Base-by-base conservation (phyloP, 2,329 filamentous ascomycete genomes). In the Aspergillus sp. region DNA sequence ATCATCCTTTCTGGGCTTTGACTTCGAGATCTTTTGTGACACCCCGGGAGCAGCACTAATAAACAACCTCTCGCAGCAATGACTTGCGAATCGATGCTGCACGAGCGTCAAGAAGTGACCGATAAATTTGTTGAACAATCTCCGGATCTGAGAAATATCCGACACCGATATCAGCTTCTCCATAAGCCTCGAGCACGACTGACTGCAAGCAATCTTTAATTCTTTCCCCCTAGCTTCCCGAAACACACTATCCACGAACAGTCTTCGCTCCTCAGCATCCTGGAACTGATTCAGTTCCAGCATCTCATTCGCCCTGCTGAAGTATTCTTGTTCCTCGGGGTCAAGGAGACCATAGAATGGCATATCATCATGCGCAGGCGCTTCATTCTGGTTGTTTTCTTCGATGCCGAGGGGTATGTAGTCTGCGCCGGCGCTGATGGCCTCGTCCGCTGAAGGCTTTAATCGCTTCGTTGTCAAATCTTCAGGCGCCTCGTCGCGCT, bases 31-130 rank as follows among this genome's bases (percentile, higher is more conserved):
- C 74, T 96, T 93, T 60, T 88, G 80, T 13, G 89, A 89, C 38
- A 96, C 89, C 11, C 89, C 78, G 1, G 90, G 88, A 0, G 93
- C 93, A 2, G 90, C 89, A 62, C 90, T 86, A 48, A 93, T 80
- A 73, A 99, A 98, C 32, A 99, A 82, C 24, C 91, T 91, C 77
- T 99, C 95, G 72, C 93, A 97, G 76, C 93, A 98, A 78, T 99
- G 95, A 59, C 93, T 96, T 5, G 95, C 95, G 69, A 99, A 99
- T 17, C 95, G 89, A 76, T 99, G 95, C 72, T 96, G 93, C 51
- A 97, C 87, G 26, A 99, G 83, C 66, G 93, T 89, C 57, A 93
- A 80, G 75, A 98, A 96, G 75, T 98, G 90, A 34, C 89, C 88
- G 18, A 82, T 87, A 73, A 98, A 97, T 44, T 89, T 91, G 63